These are phyloP conservation scores for Elaeis guineensis DNA, from an alignment of 176 grass and related monocot species.

Conservation along the genomic window DNA sequence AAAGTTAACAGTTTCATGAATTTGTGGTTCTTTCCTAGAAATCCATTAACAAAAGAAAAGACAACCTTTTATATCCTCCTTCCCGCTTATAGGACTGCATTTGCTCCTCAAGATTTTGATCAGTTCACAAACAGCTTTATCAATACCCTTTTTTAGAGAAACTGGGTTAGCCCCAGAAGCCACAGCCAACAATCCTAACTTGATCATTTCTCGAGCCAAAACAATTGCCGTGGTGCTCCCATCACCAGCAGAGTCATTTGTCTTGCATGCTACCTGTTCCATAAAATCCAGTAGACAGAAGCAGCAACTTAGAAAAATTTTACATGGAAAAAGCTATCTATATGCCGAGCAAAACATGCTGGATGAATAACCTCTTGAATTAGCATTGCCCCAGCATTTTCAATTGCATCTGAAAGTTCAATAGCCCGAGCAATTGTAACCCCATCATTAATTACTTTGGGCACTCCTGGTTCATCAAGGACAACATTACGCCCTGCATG, in stretches of 20 bases:
- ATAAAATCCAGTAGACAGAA: slow-evolving; percentile 19
- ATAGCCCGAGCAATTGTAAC: slow-evolving; percentile 34
- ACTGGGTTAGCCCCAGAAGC: slow-evolving; percentile 9
- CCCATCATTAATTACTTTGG: slow-evolving; percentile 91
- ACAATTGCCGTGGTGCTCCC: slow-evolving; percentile 2
- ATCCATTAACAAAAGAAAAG: neutral
- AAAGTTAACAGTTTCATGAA: slow-evolving; percentile 4
- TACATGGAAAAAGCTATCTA: too few relatives aligned
- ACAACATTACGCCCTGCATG: slow-evolving; percentile 84
- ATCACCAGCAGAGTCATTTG: slow-evolving; percentile 9
- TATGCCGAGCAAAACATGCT: too few relatives aligned
- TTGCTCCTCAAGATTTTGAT: slow-evolving; percentile 53
- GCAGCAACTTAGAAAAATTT: neutral
- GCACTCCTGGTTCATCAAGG: slow-evolving; percentile 73
- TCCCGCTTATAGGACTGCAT: slow-evolving; percentile 54
- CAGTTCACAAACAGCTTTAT: slow-evolving; percentile 36
- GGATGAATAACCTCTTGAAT: slow-evolving; percentile 56
- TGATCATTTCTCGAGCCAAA: slow-evolving; percentile 8
- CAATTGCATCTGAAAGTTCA: slow-evolving; percentile 51
- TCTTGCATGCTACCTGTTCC: slow-evolving; percentile 14
- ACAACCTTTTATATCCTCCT: slow-evolving; percentile 80
- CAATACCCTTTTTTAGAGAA: slow-evolving; percentile 8
- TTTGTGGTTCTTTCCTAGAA: too few relatives aligned
- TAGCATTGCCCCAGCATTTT: slow-evolving; percentile 71
- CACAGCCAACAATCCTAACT: slow-evolving; percentile 9